Percentiles rank a stretch among this genome's conserved stretches.
Evolutionary conservation across 768 basidiomycete genomes (phyloP).

Genomic region (Hericium coralloides): DNA sequence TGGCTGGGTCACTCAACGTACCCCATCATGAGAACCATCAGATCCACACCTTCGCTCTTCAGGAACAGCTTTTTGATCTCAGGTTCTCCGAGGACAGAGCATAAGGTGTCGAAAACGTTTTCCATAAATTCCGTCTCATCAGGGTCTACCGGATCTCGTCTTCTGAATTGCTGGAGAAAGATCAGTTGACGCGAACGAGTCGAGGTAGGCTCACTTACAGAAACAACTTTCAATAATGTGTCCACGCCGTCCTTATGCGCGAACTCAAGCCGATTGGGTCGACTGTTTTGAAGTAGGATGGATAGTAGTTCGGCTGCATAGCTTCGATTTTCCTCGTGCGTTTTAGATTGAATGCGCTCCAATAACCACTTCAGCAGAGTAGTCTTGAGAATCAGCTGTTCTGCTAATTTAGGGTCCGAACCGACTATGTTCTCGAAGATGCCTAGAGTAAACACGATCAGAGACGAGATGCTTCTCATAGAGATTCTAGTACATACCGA

Average conservation of each 20-base stretch:
- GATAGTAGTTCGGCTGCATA: constrained; percentile 94
- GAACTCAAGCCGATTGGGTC: constrained; percentile 57
- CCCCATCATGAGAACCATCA: constrained; percentile 99
- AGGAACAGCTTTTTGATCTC: constrained; percentile 75
- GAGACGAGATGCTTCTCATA: not conserved
- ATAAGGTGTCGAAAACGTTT: constrained; percentile 86
- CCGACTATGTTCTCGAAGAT: constrained; percentile 91
- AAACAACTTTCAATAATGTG: constrained; percentile 59
- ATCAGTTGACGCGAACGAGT: not conserved
- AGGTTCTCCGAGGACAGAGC: constrained; percentile 75
- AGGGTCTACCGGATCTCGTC: constrained; percentile 71
- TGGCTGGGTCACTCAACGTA: constrained; percentile 26
- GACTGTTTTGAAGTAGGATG: constrained; percentile 74
- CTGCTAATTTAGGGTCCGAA: constrained; percentile 71
- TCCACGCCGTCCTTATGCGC: constrained; percentile 77
- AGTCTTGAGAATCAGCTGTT: constrained; percentile 64
- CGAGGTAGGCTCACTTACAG: constrained; percentile 44
- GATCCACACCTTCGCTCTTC: constrained; percentile 87
- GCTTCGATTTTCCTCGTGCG: constrained; percentile 82
- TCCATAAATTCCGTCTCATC: constrained; percentile 99
- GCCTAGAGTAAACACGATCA: constrained; percentile 33
- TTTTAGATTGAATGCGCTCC: constrained; percentile 59
- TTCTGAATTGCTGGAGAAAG: constrained; percentile 67
- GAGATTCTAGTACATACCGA: constrained; percentile 41
- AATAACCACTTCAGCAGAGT: constrained; percentile 73